Base-by-base conservation (phyloP, 352 stramenopile species). In the Phytophthora chlamydospora region DNA sequence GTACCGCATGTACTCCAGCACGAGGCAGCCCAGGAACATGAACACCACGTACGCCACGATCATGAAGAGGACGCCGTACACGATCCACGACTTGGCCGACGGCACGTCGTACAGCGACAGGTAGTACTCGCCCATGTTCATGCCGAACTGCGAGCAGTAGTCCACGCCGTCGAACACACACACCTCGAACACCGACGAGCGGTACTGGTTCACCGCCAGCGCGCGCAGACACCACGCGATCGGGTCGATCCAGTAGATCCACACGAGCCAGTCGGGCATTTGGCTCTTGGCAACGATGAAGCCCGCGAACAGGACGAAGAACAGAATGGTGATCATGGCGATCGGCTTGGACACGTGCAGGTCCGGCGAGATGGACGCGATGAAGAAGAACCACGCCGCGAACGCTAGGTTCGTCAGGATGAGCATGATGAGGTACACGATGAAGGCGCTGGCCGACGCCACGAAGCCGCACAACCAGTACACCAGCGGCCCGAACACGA, bases 401-500 rank as follows among this genome's bases (percentile, higher is more conserved):
- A 88, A 81, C 16, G 59, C 43, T 14, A 89, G 11, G 40, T 81
- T 83, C 12, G 63, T 70, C 35, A 85, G 29, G 11, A 89, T 54
- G 17, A 85, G 47, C 27, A 80, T 47, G 43, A 75, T 43, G 19
- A 71, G 19, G 68, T 83, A 89, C 41, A 73, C 42, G 31, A 87
- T 62, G 59, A 80, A 89, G 3, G 46, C 47, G n/a, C 40, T 21
- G 0, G 57, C 62, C 6, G 67, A 46, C 9, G 58, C 32, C 27
- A 65, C 49, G 39, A 83, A 81, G 44, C 88, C 88, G 52, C 89
- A 80, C 66, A 95, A 72, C 73, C 80, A 96, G 61, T 96, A 96
- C 12, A 95, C 57, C 40, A 96, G 46, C 12, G 75, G 76, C 1
- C 84, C 86, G 71, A 95, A 96, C 29, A 90, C 57, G n/a, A 93